These are phyloP conservation scores for Silene noctiflora DNA, from an alignment of 179 eudicot species.

Conservation along the genomic window DNA sequence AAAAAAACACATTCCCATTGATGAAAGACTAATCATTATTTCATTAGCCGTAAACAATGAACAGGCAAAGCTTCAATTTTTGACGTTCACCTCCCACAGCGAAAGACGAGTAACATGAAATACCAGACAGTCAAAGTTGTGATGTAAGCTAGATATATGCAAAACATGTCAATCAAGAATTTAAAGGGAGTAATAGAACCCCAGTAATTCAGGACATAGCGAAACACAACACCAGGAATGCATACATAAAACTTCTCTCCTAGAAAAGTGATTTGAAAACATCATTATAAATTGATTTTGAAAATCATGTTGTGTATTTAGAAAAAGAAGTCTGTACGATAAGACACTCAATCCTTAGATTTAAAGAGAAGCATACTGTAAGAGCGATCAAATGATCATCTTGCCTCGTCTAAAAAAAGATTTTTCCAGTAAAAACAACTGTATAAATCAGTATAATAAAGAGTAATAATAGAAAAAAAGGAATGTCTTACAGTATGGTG, in stretches of 20 bases:
- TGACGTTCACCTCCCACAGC: background rate
- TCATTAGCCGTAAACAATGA: background rate
- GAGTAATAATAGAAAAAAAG: background rate
- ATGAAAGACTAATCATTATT: background rate
- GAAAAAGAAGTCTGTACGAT: background rate
- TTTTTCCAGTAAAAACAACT: background rate
- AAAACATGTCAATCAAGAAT: no score
- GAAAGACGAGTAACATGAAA: background rate
- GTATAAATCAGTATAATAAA: background rate
- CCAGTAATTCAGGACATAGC: no score
- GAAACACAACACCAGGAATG: no score
- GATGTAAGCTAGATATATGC: no score
- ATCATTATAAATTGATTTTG: no score
- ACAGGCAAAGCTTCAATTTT: background rate
- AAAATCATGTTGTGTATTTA: background rate
- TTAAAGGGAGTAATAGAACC: no score
- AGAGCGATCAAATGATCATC: background rate
- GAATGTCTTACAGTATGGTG: conserved; percentile 62
- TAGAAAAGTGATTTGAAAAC: no score
- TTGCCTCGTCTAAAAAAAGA: conserved; percentile 1
- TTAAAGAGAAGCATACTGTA: background rate
- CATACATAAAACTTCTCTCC: no score
- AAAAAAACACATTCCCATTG: background rate
- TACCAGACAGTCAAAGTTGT: background rate
- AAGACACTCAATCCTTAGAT: background rate